phyloP scores from a whole-genome alignment of 495 filamentous ascomycete species.

The Penicilliopsis zonata region DNA sequence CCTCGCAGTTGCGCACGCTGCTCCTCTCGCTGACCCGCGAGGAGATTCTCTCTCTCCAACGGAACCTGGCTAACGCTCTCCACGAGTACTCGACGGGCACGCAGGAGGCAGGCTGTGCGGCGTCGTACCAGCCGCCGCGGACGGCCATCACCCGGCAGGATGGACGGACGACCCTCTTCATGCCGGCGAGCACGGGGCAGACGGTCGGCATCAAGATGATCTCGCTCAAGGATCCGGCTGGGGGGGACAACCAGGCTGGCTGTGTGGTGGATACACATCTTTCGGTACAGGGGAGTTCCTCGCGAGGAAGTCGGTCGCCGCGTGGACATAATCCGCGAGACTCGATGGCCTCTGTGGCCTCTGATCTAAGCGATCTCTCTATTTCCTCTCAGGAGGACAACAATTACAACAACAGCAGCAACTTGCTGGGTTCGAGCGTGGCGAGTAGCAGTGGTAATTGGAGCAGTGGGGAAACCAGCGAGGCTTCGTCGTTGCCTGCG shows the following conservation, averaged over 20 bases:
- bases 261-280: conserved; percentile 18
- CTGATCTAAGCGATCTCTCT: conserved; percentile 28
- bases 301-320: conserved; percentile 6
- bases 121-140: conserved; percentile 64
- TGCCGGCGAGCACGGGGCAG: conserved; percentile 61
- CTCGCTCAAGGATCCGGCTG: conserved; percentile 36
- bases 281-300: conserved; percentile 9
- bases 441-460: no score
- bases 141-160: conserved; percentile 56
- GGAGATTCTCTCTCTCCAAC: conserved; percentile 55
- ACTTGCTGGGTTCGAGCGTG: no score
- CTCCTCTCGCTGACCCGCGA: conserved; percentile 59
- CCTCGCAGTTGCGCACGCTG: conserved; percentile 53
- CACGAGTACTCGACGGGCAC: conserved; percentile 72
- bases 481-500: conserved; percentile 15
- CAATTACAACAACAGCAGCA: conserved; percentile 16
- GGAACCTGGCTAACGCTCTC: conserved; percentile 58
- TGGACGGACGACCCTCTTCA: conserved; percentile 78
- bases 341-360: conserved; percentile 27
- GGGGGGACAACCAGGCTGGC: conserved; percentile 17
- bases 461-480: no score
- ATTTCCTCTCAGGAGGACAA: conserved; percentile 23
- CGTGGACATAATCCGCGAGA: conserved; percentile 5
- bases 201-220: conserved; percentile 54
- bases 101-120: conserved; percentile 43